Conservation (phyloP, 768 basidiomycete genomes). For the Xerocomus spinulosus region DNA sequence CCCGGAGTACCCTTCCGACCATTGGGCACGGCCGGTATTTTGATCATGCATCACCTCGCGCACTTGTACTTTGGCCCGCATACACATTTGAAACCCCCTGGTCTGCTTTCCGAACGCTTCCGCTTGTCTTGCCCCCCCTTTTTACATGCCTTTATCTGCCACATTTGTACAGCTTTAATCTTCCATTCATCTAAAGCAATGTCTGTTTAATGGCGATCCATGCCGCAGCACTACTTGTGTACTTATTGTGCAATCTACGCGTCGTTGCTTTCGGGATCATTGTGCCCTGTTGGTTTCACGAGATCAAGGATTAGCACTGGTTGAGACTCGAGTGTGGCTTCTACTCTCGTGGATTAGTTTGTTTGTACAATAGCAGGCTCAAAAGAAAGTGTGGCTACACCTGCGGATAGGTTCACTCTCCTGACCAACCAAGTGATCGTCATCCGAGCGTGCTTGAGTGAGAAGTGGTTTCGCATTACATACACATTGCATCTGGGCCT, state of each 20-base stretch:
- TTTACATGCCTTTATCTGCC: conserved; percentile 38
- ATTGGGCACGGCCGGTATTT: conserved; percentile 33
- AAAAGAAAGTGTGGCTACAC: too few relatives aligned
- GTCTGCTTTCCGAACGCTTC: conserved; percentile 36
- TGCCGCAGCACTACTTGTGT: conserved; percentile 36
- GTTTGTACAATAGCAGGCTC: too few relatives aligned
- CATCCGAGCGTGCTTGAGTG: too few relatives aligned
- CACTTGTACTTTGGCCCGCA: conserved; percentile 72
- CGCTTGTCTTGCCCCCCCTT: conserved; percentile 22
- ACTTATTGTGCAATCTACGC: conserved; percentile 38
- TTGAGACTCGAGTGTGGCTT: too few relatives aligned
- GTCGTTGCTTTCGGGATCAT: conserved; percentile 30
- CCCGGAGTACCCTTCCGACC: conserved; percentile 31
- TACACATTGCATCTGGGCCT: too few relatives aligned
- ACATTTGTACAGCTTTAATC: conserved; percentile 40
- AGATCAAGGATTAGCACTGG: too few relatives aligned
- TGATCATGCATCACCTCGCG: conserved; percentile 52
- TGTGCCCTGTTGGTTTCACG: too few relatives aligned
- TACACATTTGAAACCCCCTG: conserved; percentile 40
- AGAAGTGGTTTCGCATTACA: too few relatives aligned
- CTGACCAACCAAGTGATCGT: too few relatives aligned
- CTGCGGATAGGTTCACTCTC: too few relatives aligned
- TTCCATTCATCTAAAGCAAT: conserved; percentile 38
- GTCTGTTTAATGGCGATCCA: conserved; percentile 37
- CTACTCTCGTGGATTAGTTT: too few relatives aligned